These are phyloP conservation scores for Podospora fimiseda DNA, from an alignment of 495 filamentous ascomycete species.

Conservation along the genomic window DNA sequence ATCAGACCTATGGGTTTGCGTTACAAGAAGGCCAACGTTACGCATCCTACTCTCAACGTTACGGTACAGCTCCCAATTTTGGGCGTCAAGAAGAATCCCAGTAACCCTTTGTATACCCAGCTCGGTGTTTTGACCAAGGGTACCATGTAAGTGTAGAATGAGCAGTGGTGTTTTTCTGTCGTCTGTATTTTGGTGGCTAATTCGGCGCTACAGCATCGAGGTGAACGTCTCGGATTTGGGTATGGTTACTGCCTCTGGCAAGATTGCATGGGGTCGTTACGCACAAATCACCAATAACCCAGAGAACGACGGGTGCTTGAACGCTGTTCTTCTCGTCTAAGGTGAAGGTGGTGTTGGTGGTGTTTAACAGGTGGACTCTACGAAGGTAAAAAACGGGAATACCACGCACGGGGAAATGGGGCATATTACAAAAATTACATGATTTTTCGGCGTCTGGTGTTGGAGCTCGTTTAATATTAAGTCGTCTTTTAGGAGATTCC, in stretches of 20 bases:
- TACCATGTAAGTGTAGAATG: constrained; percentile 50
- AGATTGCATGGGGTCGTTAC: constrained; percentile 81
- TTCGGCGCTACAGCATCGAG: constrained; percentile 50
- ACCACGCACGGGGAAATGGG: constrained; percentile 17
- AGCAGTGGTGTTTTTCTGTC: neutral
- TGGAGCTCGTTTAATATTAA: constrained; percentile 13
- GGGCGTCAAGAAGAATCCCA: constrained; percentile 96
- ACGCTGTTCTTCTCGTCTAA: constrained; percentile 39
- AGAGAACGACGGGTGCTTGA: constrained; percentile 50
- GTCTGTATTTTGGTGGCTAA: too few species aligned
- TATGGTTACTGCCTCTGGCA: constrained; percentile 84
- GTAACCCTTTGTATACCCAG: constrained; percentile 90
- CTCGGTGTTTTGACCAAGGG: constrained; percentile 91
- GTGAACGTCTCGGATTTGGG: constrained; percentile 94
- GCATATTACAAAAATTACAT: neutral
- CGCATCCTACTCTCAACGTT: constrained; percentile 46
- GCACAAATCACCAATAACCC: constrained; percentile 66
- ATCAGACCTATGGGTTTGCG: constrained; percentile 68
- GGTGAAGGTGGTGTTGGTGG: neutral
- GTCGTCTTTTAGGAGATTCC: too few species aligned
- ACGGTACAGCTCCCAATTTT: constrained; percentile 86
- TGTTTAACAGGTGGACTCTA: constrained; percentile 4
- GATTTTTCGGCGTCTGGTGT: constrained; percentile 23
- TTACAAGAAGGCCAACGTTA: constrained; percentile 94
- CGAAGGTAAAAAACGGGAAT: constrained; percentile 11